Evolutionary conservation across 106 monocot genomes (phyloP).

Genomic region (Dendrobium officinale): DNA sequence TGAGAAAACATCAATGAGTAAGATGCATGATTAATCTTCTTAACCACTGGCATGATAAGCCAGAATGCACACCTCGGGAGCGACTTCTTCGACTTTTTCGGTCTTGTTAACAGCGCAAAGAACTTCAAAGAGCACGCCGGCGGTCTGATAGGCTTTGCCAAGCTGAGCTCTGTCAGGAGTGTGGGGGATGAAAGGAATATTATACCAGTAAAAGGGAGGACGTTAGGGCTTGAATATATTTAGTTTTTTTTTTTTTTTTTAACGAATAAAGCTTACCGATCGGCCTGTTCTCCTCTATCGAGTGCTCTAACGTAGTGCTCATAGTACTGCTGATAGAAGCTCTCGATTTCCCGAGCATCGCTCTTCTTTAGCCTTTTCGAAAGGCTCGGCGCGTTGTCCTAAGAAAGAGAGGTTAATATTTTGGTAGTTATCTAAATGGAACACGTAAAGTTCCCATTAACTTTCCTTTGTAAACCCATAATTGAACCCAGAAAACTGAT

Average conservation of each 20-base stretch:
- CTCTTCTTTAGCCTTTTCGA: constrained; percentile 87
- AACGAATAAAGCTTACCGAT: constrained; percentile 37
- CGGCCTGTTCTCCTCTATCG: constrained; percentile 93
- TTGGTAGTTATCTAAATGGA: not conserved
- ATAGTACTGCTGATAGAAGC: constrained; percentile 97
- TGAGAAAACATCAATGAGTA: not conserved
- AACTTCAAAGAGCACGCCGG: constrained; percentile 98
- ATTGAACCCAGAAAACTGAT: too few relatives aligned
- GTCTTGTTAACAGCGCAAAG: constrained; percentile 96
- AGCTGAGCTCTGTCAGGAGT: constrained; percentile 64
- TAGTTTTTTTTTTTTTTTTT: not conserved
- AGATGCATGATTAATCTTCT: not conserved
- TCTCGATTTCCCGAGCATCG: constrained; percentile 96
- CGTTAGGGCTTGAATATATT: not conserved
- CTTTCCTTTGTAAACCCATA: too few relatives aligned
- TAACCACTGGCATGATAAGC: not conserved
- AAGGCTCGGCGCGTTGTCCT: constrained; percentile 93
- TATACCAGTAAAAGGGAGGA: not conserved
- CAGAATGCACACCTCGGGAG: constrained; percentile 72
- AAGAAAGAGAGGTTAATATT: not conserved
- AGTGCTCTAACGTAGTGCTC: constrained; percentile 92
- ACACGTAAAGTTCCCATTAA: too few relatives aligned
- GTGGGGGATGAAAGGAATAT: not conserved
- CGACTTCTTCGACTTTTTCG: constrained; percentile 97
- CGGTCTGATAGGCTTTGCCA: constrained; percentile 94